These are phyloP conservation scores for Medicago arabica DNA, from an alignment of 306 rosid genomes.

Conservation along the genomic window DNA sequence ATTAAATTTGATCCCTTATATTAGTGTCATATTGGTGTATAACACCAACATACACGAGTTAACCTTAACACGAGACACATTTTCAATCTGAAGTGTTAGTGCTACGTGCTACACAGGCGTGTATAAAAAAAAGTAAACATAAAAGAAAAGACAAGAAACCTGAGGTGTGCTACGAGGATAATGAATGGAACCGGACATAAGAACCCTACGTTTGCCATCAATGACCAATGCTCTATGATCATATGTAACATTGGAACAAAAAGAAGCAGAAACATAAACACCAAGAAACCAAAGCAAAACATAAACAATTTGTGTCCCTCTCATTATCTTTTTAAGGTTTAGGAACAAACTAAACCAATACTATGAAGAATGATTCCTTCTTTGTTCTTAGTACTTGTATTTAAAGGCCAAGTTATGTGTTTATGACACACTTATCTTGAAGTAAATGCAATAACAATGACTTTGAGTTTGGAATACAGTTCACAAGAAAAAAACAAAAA, in stretches of 20 bases:
- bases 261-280: conserved; percentile 45
- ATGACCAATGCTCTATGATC: conserved; percentile 85
- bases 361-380: conserved; percentile 33
- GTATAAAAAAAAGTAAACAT: background rate
- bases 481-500: background rate
- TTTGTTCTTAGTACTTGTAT: conserved; percentile 23
- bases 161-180: conserved; percentile 96
- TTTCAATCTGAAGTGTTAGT: background rate
- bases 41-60: background rate
- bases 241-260: conserved; percentile 70
- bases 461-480: background rate
- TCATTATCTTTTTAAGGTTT: conserved; percentile 48
- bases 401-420: conserved; percentile 10
- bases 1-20: background rate
- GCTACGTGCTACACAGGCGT: background rate
- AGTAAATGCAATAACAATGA: conserved; percentile 27
- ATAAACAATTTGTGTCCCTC: conserved; percentile 38
- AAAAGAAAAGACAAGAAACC: conserved; percentile 44
- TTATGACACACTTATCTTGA: conserved; percentile 23
- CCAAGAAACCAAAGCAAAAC: conserved; percentile 51
- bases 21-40: background rate
- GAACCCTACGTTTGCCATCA: conserved; percentile 77
- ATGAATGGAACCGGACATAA: conserved; percentile 92
- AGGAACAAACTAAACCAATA: conserved; percentile 16
- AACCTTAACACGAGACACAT: background rate